Evolutionary conservation across 2,329 filamentous ascomycete species (phyloP).

Genomic region (Hirsutella thompsonii): DNA sequence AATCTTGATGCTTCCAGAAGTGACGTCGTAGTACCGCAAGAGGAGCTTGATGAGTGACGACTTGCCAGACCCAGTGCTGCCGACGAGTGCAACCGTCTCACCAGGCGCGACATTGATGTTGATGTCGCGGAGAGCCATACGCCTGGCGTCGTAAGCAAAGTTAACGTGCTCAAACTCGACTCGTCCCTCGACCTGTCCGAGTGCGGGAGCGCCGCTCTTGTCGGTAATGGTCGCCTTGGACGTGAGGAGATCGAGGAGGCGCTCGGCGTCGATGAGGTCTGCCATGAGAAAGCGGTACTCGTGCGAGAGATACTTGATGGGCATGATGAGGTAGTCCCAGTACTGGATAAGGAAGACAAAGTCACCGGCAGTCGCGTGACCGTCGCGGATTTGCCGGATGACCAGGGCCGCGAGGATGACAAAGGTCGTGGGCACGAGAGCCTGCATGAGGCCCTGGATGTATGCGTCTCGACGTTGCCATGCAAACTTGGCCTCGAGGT

Average conservation of each 20-base stretch:
- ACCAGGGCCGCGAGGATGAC: conserved; percentile 9
- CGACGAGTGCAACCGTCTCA: conserved; percentile 46
- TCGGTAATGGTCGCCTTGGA: conserved; percentile 43
- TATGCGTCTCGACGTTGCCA: conserved; percentile 1
- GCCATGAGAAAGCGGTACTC: conserved; percentile 13
- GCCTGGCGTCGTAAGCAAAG: conserved; percentile 42
- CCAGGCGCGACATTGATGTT: conserved; percentile 35
- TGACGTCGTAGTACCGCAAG: conserved; percentile 47
- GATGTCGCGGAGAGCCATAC: conserved; percentile 34
- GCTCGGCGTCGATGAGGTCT: conserved; percentile 52
- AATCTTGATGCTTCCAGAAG: conserved; percentile 37
- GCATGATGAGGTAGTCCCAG: conserved; percentile 36
- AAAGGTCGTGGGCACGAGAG: conserved; percentile 4
- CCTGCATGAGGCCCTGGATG: conserved; percentile 2
- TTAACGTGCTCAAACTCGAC: conserved; percentile 41
- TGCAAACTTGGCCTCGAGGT: conserved; percentile 1
- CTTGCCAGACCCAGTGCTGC: conserved; percentile 50
- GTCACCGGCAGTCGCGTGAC: conserved; percentile 14
- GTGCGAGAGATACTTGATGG: conserved; percentile 19
- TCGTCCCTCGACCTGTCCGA: conserved; percentile 31
- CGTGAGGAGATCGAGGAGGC: conserved; percentile 41
- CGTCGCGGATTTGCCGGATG: conserved; percentile 3
- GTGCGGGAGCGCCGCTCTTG: conserved; percentile 25
- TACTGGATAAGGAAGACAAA: conserved; percentile 55
- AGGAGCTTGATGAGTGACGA: conserved; percentile 49